Conservation (phyloP, 1,139 yeast genomes). For the Hyphopichia buzzinii region DNA sequence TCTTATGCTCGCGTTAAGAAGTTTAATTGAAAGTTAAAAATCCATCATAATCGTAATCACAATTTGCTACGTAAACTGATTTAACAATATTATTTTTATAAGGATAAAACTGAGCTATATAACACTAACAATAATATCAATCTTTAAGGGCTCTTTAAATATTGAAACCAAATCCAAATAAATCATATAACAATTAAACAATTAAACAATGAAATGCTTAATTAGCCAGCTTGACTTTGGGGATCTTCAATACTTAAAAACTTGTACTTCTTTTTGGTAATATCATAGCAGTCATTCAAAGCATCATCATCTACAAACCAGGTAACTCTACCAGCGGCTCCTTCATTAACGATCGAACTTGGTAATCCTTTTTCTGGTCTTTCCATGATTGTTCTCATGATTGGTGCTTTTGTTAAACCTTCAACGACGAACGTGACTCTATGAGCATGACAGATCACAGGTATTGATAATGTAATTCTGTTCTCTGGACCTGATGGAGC, state of each 20-base stretch:
- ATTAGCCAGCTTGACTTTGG: neutral
- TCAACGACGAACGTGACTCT: slow-evolving; percentile 93
- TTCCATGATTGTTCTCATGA: slow-evolving; percentile 90
- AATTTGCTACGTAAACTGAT: no score
- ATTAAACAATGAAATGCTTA: neutral
- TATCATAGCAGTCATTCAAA: slow-evolving; percentile 71
- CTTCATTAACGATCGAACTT: slow-evolving; percentile 89
- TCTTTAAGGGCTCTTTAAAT: neutral
- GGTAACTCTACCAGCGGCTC: slow-evolving; percentile 92
- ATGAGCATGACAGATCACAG: slow-evolving; percentile 92
- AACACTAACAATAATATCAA: no score
- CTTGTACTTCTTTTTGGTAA: slow-evolving; percentile 75
- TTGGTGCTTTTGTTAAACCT: slow-evolving; percentile 94
- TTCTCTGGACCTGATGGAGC: slow-evolving; percentile 90
- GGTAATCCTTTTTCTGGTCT: slow-evolving; percentile 97
- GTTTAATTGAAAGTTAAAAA: no score
- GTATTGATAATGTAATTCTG: slow-evolving; percentile 89
- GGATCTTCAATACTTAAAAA: slow-evolving; percentile 35
- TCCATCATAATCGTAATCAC: no score
- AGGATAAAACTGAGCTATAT: no score
- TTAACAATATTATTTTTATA: no score
- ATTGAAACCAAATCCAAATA: neutral
- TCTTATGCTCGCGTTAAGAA: no score
- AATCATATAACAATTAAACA: neutral
- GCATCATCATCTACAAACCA: slow-evolving; percentile 99